Evolutionary conservation across 2,329 filamentous ascomycete genomes (phyloP), one percentile per base, ranked within the genome.

Genomic region (Colletotrichum sp.): DNA sequence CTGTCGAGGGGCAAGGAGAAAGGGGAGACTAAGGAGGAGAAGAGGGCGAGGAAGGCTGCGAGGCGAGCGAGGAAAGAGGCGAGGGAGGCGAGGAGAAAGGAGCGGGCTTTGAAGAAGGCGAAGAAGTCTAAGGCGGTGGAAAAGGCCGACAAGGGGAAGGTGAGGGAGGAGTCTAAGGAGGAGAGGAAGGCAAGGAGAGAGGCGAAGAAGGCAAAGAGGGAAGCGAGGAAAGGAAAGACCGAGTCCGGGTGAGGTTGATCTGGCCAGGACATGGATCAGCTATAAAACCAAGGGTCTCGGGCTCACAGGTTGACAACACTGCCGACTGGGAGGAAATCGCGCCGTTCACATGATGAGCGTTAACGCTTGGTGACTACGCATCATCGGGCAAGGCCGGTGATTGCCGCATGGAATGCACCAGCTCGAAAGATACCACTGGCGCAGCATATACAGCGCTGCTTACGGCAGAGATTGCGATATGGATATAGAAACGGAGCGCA

Each of bases 1-100:
- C 44, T 52, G 44, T 21, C 96, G 5, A 98, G 95, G 4, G 81
- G 10, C 65, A 64, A 80, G 69, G 78, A 75, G 62, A 77, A 67
- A 30, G 77, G 78, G 8, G 80, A 81, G 62, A 81, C 71, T 60
- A 81, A 79, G 73, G 80, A 83, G 28, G 81, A 85, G 80, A 80
- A 79, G 77, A 79, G 80, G 76, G 79, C 79, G 36, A 79, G 81
- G 78, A 85, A 82, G 75, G 83, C 81, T 78, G 80, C 80, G 15
- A 85, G 83, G 79, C 80, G 82, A 81, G 80, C 81, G 80, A 82
- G 77, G 79, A 85, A 80, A 79, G 79, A 67, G 39, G 73, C 72
- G 60, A 80, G 79, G 76, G 79, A 80, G 76, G 78, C 79, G 34
- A 80, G 78, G 39, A 77, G 71, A 77, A 82, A 79, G 77, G 81